A percentile compares a stretch with the other conserved stretches of the same genome.
Evolutionary conservation across 176 grass and related monocot species (phyloP).

Genomic region (Neostapfia colusana): DNA sequence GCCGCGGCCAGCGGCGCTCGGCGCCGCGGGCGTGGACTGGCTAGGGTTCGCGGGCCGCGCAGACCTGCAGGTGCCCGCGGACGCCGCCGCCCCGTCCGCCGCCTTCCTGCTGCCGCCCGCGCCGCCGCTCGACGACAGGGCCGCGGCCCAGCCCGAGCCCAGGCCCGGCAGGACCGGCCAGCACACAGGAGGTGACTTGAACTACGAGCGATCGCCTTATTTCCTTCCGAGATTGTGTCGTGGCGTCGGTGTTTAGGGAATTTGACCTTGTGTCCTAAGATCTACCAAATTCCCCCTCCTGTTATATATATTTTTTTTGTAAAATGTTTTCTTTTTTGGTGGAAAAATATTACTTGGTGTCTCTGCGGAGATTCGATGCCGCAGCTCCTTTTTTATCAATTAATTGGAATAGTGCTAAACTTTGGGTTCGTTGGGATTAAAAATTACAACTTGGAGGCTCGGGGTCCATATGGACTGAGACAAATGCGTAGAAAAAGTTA

Average conservation of each 20-base stretch:
- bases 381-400: not conserved
- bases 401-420: not conserved
- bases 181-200: constrained; percentile 47
- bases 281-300: not conserved
- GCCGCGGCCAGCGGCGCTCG: constrained; percentile 33
- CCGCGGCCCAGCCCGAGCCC: constrained; percentile 34
- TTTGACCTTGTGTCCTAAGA: constrained; percentile 34
- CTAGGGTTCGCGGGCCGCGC: constrained; percentile 35
- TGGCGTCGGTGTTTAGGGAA: constrained; percentile 12
- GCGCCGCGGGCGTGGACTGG: constrained; percentile 34
- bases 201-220: not conserved
- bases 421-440: constrained; percentile 12
- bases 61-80: constrained; percentile 35
- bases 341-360: not conserved
- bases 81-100: not conserved
- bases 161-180: constrained; percentile 36
- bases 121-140: constrained; percentile 41
- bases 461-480: not conserved
- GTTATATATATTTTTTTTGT: not conserved
- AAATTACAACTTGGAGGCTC: constrained; percentile 19
- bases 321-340: not conserved
- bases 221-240: not conserved
- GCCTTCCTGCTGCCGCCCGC: constrained; percentile 38
- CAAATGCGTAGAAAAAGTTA: not conserved
- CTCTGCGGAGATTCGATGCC: constrained; percentile 13